phyloP scores from a whole-genome alignment of 225 moss, liverwort and hornwort species.

The Neckera pumila region DNA sequence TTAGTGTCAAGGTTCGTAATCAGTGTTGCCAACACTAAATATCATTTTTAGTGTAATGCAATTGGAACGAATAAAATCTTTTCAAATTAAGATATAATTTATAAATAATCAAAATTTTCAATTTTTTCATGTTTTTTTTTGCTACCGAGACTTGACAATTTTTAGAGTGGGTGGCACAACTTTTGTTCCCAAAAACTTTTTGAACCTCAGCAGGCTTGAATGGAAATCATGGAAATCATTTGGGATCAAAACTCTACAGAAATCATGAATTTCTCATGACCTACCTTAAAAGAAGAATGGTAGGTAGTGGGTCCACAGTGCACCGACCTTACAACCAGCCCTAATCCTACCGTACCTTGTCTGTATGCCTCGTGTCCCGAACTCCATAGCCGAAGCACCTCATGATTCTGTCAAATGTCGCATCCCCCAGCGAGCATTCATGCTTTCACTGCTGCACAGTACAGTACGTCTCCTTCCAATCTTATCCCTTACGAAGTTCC shows the following conservation, averaged over 20 bases:
- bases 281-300: no score
- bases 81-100: background rate
- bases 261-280: no score
- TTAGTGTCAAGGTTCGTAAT: no score
- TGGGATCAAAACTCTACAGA: no score
- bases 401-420: background rate
- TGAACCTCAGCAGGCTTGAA: no score
- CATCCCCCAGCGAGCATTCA: background rate
- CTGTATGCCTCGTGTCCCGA: background rate
- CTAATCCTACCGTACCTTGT: background rate
- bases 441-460: background rate
- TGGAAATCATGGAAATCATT: no score
- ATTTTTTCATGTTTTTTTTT: background rate
- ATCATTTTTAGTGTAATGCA: no score
- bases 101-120: background rate
- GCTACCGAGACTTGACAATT: accelerated
- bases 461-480: background rate
- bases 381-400: background rate
- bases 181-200: accelerated
- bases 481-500: background rate
- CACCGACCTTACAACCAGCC: background rate
- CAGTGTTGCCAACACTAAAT: no score
- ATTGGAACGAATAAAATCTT: background rate
- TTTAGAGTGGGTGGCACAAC: background rate
- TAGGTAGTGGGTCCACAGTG: background rate